phyloP scores from a whole-genome alignment of 2,329 filamentous ascomycete genomes.

The Nemania abortiva region DNA sequence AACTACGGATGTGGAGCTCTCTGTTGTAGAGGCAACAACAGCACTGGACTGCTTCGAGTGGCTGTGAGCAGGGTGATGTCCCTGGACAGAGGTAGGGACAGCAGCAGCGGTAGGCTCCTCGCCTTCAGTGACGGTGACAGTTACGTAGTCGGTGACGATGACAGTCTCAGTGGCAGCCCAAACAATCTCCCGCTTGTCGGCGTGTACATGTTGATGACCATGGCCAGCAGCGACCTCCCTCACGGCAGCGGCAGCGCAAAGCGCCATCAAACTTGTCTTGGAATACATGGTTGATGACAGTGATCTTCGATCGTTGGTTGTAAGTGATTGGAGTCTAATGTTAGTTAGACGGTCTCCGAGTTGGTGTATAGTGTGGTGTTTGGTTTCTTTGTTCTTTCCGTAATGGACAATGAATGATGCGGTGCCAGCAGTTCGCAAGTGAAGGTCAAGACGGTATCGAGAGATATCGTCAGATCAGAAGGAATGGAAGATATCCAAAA shows the following conservation, averaged over 20 bases:
- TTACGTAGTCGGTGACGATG: slow-evolving; percentile 49
- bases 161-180: slow-evolving; percentile 50
- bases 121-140: slow-evolving; percentile 46
- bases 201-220: slow-evolving; percentile 48
- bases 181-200: slow-evolving; percentile 47
- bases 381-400: slow-evolving; percentile 38
- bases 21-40: slow-evolving; percentile 1
- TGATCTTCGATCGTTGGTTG: slow-evolving; percentile 16
- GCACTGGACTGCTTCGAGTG: slow-evolving; percentile 30
- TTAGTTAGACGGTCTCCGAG: slow-evolving; percentile 1
- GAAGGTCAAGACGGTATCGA: slow-evolving; percentile 45
- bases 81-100: slow-evolving; percentile 26
- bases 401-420: slow-evolving; percentile 44
- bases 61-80: slow-evolving; percentile 23
- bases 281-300: slow-evolving; percentile 46
- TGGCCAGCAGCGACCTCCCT: slow-evolving; percentile 45
- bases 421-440: slow-evolving; percentile 49
- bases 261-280: slow-evolving; percentile 50
- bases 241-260: slow-evolving; percentile 49
- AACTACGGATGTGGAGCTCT: slow-evolving; percentile 24
- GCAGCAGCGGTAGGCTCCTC: slow-evolving; percentile 36
- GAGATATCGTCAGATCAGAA: slow-evolving; percentile 42
- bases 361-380: slow-evolving; percentile 17
- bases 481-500: slow-evolving; percentile 45
- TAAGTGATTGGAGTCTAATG: neutral